Percentiles rank a stretch among this genome's conserved stretches.
Conservation (phyloP, 2,329 filamentous ascomycete genomes). For the Trichophyton benhamiae region DNA sequence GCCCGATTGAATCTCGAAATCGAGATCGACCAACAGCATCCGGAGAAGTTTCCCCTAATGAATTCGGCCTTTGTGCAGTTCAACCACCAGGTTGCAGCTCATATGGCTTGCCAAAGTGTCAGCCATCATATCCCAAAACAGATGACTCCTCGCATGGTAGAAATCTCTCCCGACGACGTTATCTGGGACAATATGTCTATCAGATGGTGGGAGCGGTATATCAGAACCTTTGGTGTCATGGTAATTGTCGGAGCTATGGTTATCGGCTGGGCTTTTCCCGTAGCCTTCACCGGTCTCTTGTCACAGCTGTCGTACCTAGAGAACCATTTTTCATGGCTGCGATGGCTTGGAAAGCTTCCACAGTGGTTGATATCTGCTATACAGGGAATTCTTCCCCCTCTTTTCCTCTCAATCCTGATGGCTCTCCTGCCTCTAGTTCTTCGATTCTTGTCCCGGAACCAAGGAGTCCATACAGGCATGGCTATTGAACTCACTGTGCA, state of each 20-base stretch:
- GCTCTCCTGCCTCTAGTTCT: conserved; percentile 71
- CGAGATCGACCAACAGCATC: conserved; percentile 72
- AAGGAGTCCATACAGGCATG: conserved; percentile 72
- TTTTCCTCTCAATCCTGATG: conserved; percentile 64
- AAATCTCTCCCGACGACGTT: conserved; percentile 85
- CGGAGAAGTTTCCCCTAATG: conserved; percentile 80
- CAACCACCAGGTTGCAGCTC: conserved; percentile 91
- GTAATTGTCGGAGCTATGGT: conserved; percentile 60
- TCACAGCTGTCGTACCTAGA: conserved; percentile 65
- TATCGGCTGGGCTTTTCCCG: conserved; percentile 79
- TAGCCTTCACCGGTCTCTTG: conserved; percentile 73
- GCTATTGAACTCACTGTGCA: conserved; percentile 74
- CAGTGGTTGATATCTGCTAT: conserved; percentile 52
- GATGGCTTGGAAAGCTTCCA: conserved; percentile 54
- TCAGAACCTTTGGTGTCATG: conserved; percentile 56
- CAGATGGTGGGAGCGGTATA: conserved; percentile 82
- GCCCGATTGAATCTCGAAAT: conserved; percentile 85
- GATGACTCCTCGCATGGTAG: conserved; percentile 85
- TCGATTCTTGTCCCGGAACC: conserved; percentile 56
- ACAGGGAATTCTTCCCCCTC: conserved; percentile 74
- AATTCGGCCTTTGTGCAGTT: conserved; percentile 97
- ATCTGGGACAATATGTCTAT: conserved; percentile 97
- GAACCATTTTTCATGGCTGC: conserved; percentile 52
- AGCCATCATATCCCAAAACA: conserved; percentile 85
- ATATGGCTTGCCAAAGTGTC: conserved; percentile 92